Conservation (phyloP, 768 basidiomycete species). For the Myochromella boudieri region DNA sequence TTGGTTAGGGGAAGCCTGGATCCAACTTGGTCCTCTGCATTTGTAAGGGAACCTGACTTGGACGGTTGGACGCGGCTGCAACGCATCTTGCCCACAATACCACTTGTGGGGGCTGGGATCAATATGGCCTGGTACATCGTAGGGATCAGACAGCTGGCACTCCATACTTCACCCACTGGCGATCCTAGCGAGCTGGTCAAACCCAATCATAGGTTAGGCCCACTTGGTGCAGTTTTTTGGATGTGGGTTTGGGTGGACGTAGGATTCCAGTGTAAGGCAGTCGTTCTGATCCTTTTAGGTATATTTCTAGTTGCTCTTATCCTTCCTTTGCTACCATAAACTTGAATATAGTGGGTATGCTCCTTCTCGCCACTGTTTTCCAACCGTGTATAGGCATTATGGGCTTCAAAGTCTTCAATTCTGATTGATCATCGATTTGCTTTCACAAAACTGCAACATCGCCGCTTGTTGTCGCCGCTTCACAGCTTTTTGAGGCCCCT, state of each 20-base stretch:
- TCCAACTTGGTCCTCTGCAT: conserved; percentile 28
- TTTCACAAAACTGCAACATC: too few relatives aligned
- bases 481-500: too few relatives aligned
- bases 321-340: neutral
- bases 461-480: too few relatives aligned
- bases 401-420: too few relatives aligned
- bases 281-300: neutral
- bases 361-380: too few relatives aligned
- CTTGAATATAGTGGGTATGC: too few relatives aligned
- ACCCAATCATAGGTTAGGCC: conserved; percentile 29
- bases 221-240: conserved; percentile 34
- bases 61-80: conserved; percentile 24
- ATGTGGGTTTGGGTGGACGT: conserved; percentile 51
- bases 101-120: conserved; percentile 64
- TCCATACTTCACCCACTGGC: neutral
- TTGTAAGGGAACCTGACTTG: conserved; percentile 37
- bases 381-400: too few relatives aligned
- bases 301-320: neutral
- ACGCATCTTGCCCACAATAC: conserved; percentile 42
- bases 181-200: conserved; percentile 3
- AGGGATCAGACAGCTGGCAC: conserved; percentile 52
- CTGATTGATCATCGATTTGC: too few relatives aligned
- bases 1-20: conserved; percentile 5
- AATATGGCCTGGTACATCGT: conserved; percentile 68
- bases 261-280: neutral